These are phyloP conservation scores for Globisporangium iwayamae DNA, from an alignment of 352 stramenopile species.

Conservation along the genomic window DNA sequence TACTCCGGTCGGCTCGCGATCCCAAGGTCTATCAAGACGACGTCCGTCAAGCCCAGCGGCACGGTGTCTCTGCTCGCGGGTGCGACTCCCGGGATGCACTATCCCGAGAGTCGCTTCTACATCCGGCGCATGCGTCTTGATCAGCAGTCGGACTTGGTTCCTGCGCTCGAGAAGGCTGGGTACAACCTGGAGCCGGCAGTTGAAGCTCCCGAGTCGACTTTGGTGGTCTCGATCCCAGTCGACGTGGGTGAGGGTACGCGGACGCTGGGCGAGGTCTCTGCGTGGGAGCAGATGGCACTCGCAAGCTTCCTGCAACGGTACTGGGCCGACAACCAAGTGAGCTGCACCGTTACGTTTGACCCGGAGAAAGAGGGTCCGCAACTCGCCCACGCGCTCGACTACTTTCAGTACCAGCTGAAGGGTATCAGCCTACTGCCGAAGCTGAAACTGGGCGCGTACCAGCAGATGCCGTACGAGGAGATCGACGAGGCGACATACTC, in stretches of 20 bases:
- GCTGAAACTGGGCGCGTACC: slow-evolving; percentile 76
- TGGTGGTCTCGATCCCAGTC: slow-evolving; percentile 91
- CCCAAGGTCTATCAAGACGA: slow-evolving; percentile 91
- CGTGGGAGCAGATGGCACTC: slow-evolving; percentile 92
- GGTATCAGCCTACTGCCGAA: slow-evolving; percentile 88
- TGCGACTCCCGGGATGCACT: slow-evolving; percentile 92
- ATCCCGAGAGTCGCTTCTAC: slow-evolving; percentile 92
- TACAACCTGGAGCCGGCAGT: slow-evolving; percentile 77
- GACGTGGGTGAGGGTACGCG: slow-evolving; percentile 85
- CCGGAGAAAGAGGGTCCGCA: slow-evolving; percentile 75
- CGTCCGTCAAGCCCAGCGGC: slow-evolving; percentile 87
- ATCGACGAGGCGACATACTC: slow-evolving; percentile 74
- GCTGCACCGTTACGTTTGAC: slow-evolving; percentile 93
- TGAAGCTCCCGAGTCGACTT: slow-evolving; percentile 56
- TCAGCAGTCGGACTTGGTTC: slow-evolving; percentile 76
- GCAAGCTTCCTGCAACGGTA: slow-evolving; percentile 91
- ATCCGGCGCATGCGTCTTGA: slow-evolving; percentile 88
- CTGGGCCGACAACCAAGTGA: slow-evolving; percentile 95
- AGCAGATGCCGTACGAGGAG: slow-evolving; percentile 91
- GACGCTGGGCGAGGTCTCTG: slow-evolving; percentile 79
- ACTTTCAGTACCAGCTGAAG: slow-evolving; percentile 95
- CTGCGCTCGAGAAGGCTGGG: slow-evolving; percentile 60
- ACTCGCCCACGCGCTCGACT: slow-evolving; percentile 83
- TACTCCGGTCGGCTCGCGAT: slow-evolving; percentile 77
- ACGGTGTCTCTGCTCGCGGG: slow-evolving; percentile 92